phyloP scores from a whole-genome alignment of 768 basidiomycete species.

The Rhizopogon sp. region DNA sequence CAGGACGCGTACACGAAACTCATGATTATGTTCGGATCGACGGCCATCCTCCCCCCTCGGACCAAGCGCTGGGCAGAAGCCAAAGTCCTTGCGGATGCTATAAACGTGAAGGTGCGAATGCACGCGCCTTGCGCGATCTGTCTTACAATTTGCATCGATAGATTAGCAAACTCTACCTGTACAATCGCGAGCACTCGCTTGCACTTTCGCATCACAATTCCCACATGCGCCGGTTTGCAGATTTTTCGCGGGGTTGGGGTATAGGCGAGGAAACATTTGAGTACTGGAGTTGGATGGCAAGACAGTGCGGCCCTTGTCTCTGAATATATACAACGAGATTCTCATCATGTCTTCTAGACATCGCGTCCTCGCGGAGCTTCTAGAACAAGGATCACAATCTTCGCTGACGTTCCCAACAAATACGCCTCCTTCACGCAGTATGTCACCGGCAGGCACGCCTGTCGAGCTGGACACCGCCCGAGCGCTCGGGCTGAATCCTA shows the following conservation, averaged over 20 bases:
- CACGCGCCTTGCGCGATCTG: background rate
- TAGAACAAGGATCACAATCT: constrained; percentile 73
- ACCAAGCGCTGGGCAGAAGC: constrained; percentile 99
- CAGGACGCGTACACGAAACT: constrained; percentile 88
- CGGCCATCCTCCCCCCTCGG: constrained; percentile 79
- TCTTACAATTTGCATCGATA: constrained; percentile 22
- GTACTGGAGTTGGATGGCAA: constrained; percentile 94
- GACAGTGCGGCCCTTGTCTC: constrained; percentile 58
- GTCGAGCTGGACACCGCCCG: constrained; percentile 58
- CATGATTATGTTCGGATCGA: constrained; percentile 85
- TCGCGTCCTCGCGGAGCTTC: constrained; percentile 84
- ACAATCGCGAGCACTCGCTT: constrained; percentile 80
- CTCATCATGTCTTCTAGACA: constrained; percentile 44
- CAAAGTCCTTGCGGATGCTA: constrained; percentile 91
- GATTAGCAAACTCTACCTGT: constrained; percentile 89
- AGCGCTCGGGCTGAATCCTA: constrained; percentile 70
- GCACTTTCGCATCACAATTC: constrained; percentile 79
- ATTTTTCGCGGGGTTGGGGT: constrained; percentile 88
- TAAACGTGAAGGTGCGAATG: constrained; percentile 76
- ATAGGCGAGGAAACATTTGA: constrained; percentile 97
- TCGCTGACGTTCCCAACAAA: constrained; percentile 60
- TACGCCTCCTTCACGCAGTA: constrained; percentile 33
- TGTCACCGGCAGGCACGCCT: constrained; percentile 17
- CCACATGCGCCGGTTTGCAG: constrained; percentile 81
- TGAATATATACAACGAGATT: background rate